Conservation (phyloP, 192 early-diverging fungal genomes). For the Paraglomus occultum region DNA sequence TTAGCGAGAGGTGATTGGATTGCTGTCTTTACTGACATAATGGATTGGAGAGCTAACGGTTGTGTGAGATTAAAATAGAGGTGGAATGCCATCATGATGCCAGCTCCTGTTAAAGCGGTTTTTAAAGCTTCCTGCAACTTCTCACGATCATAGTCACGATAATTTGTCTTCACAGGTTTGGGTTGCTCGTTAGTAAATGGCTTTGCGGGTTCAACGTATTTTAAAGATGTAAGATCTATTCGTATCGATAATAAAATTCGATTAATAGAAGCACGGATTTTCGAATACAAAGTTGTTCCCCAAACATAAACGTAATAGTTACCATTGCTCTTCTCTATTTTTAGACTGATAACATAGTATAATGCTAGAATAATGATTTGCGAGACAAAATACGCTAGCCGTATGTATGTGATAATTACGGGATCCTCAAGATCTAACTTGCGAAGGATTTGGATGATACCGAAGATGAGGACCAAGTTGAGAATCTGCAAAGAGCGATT, state of each 20-base stretch:
- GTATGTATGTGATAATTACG: constrained; percentile 54
- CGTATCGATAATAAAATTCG: not conserved
- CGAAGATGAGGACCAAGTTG: constrained; percentile 60
- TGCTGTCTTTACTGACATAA: constrained; percentile 74
- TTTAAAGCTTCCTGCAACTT: constrained; percentile 69
- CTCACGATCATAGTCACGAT: constrained; percentile 72
- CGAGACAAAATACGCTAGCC: constrained; percentile 52
- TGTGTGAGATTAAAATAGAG: constrained; percentile 86
- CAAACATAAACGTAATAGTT: constrained; percentile 17
- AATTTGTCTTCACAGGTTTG: constrained; percentile 63
- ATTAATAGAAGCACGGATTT: not conserved
- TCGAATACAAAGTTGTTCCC: not conserved
- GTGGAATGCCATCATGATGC: constrained; percentile 76
- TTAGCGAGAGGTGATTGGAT: constrained; percentile 70
- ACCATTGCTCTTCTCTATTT: constrained; percentile 74
- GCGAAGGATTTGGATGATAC: constrained; percentile 66
- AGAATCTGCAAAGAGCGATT: constrained; percentile 32
- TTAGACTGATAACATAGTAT: constrained; percentile 37
- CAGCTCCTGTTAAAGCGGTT: constrained; percentile 65
- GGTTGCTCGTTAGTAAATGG: constrained; percentile 40
- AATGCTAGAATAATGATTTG: constrained; percentile 56
- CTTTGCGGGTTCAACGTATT: constrained; percentile 75
- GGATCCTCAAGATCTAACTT: constrained; percentile 63
- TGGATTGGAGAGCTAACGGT: constrained; percentile 83
- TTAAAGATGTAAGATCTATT: constrained; percentile 72